Base-by-base conservation (phyloP, 176 grass and related monocot species). In the Zea luxurians region DNA sequence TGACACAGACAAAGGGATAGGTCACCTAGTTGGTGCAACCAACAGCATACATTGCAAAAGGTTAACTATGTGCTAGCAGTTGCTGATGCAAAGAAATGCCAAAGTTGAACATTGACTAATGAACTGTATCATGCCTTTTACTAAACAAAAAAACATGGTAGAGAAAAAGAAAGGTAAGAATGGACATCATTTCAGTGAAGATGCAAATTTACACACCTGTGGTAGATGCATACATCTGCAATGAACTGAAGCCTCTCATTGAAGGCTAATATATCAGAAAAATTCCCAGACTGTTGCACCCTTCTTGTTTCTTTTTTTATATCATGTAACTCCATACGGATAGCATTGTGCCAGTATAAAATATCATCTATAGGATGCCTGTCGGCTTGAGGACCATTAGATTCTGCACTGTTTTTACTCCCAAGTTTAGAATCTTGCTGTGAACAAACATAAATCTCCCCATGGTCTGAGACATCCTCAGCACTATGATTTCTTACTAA, bases 171-270 rank as follows among this genome's bases (percentile, higher is more conserved):
- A 38, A 68, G 41, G 46, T 37, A 67, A 16, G 16, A 61, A 59
- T 15, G 11, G 69, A 69, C 16, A 76, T 72, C 16, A 76, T 72
- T 54, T 65, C 4, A 65, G 36, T 44, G n/a, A 72, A 80, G 62
- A 63, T 10, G 8, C 8, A 79, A 61, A 68, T 38, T 13, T 48
- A 27, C 7, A 65, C 83, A 89, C 96, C 96, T 99, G 61, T 99
- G 96, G 75, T 93, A 99, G 64, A 96, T 93, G 86, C 96, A 99
- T 71, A 99, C 88, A 89, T 99, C 92, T 76, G 92, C 96, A 78
- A 99, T 85, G 85, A 99, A 96, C 71, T 99, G 90, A 83, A 99
- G 90, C 64, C 96, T 96, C 10, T 73, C 57, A 79, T 89, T 93
- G 73, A 99, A 93, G 43, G 72, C 68, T 90, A 88, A 89, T 83